Evolutionary conservation across 441 rosid species (phyloP).

Genomic region (Omphalea diandra): DNA sequence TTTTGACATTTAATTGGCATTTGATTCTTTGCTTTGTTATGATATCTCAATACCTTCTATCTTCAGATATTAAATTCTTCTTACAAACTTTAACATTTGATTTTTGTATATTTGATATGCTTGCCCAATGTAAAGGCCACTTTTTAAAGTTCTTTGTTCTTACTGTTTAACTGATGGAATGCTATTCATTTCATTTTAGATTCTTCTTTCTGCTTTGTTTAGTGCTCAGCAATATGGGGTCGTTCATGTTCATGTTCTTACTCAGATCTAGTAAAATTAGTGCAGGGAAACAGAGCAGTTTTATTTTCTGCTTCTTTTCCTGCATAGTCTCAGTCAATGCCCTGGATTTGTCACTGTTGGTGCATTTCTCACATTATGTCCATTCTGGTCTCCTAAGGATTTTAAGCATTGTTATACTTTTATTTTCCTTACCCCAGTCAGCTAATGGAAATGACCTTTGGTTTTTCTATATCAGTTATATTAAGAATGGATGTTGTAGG

Average conservation of each 20-base stretch:
- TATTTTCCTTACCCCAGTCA: background rate
- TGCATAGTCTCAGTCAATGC: background rate
- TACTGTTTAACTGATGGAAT: background rate
- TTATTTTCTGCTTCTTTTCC: background rate
- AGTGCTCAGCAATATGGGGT: background rate
- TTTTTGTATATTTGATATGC: background rate
- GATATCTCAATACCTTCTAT: background rate
- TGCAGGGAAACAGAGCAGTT: background rate
- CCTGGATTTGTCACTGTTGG: background rate
- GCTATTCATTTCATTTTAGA: background rate
- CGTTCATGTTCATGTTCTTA: background rate
- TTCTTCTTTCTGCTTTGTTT: background rate
- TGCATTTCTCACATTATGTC: background rate
- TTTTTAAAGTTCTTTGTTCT: background rate
- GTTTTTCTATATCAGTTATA: background rate
- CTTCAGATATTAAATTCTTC: constrained; percentile 8
- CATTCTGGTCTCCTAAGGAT: background rate
- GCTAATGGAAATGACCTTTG: background rate
- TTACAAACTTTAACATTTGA: background rate
- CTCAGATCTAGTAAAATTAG: background rate
- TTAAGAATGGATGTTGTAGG: background rate
- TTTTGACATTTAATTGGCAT: background rate
- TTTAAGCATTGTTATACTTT: background rate
- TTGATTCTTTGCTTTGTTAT: background rate
- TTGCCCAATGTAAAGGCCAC: background rate